Conservation (phyloP, 139 green algal genomes). For the Coelastrella sp. region DNA sequence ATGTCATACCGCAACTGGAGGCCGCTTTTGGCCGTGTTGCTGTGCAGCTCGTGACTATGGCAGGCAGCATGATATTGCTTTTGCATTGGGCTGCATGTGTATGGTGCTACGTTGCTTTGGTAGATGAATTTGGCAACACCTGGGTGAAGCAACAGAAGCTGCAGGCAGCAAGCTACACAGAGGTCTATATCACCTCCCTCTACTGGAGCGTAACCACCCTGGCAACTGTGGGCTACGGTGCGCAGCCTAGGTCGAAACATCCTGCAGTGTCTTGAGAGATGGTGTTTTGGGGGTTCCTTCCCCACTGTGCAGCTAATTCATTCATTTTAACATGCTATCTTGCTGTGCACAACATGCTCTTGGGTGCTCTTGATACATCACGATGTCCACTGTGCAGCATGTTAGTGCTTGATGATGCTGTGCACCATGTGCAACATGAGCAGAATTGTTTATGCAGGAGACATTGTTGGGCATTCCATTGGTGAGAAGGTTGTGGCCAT, state of each 20-base stretch:
- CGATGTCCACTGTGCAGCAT: too few species aligned
- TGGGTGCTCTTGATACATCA: too few species aligned
- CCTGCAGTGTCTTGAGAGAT: background rate
- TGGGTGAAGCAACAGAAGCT: constrained; percentile 31
- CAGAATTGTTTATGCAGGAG: constrained; percentile 17
- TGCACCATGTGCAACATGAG: too few species aligned
- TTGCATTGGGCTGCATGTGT: constrained; percentile 70
- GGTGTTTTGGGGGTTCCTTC: too few species aligned
- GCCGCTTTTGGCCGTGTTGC: constrained; percentile 33
- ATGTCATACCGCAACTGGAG: constrained; percentile 52
- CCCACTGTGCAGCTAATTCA: too few species aligned
- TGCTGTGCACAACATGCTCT: background rate
- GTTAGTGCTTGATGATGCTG: too few species aligned
- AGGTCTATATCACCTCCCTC: constrained; percentile 63
- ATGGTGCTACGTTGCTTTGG: constrained; percentile 55
- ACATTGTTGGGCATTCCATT: constrained; percentile 10
- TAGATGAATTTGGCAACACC: background rate
- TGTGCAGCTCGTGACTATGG: constrained; percentile 53
- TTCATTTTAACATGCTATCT: too few species aligned
- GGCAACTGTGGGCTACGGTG: constrained; percentile 71
- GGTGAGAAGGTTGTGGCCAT: constrained; percentile 55
- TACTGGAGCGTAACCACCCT: constrained; percentile 72
- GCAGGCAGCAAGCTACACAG: background rate
- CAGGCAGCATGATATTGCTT: constrained; percentile 52
- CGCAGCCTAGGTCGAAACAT: constrained; percentile 42